A percentile compares a stretch with the other conserved stretches of the same genome.
Conservation (phyloP, 805 yeast genomes). For the Wickerhamomyces chambardii region DNA sequence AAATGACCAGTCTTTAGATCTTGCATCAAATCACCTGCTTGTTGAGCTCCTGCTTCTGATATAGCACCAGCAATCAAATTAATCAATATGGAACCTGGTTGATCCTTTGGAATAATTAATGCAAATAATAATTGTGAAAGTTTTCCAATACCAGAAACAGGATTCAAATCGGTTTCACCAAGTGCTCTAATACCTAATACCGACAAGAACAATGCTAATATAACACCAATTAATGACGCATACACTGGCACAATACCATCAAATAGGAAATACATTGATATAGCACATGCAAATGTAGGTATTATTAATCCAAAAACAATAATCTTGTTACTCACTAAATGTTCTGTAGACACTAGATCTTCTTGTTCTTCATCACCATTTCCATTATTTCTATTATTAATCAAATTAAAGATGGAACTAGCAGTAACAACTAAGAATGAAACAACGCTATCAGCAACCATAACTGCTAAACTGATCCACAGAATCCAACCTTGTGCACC, state of each 20-base stretch:
- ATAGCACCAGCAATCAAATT: conserved; percentile 94
- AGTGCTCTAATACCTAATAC: conserved; percentile 86
- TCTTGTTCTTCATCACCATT: conserved; percentile 17
- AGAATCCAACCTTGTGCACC: conserved; percentile 98
- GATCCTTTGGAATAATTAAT: conserved; percentile 58
- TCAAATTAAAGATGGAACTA: conserved; percentile 26
- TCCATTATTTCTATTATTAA: background rate
- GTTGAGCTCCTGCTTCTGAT: conserved; percentile 98
- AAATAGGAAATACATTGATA: conserved; percentile 58
- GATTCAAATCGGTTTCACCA: conserved; percentile 95
- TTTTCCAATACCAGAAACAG: conserved; percentile 95
- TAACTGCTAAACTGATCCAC: conserved; percentile 88
- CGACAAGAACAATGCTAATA: conserved; percentile 71
- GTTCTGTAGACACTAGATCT: conserved; percentile 29
- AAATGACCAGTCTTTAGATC: conserved; percentile 92
- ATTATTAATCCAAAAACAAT: conserved; percentile 52
- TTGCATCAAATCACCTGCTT: conserved; percentile 97
- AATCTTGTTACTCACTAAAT: conserved; percentile 39
- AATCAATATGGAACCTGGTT: conserved; percentile 75
- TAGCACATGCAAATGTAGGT: conserved; percentile 62
- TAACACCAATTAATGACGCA: conserved; percentile 57
- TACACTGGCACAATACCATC: conserved; percentile 64
- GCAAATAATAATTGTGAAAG: conserved; percentile 87
- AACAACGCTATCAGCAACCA: conserved; percentile 87
- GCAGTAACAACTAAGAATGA: conserved; percentile 58